Base-by-base conservation (phyloP, 2,329 filamentous ascomycete genomes). In the Torrubiella hemipterigena region DNA sequence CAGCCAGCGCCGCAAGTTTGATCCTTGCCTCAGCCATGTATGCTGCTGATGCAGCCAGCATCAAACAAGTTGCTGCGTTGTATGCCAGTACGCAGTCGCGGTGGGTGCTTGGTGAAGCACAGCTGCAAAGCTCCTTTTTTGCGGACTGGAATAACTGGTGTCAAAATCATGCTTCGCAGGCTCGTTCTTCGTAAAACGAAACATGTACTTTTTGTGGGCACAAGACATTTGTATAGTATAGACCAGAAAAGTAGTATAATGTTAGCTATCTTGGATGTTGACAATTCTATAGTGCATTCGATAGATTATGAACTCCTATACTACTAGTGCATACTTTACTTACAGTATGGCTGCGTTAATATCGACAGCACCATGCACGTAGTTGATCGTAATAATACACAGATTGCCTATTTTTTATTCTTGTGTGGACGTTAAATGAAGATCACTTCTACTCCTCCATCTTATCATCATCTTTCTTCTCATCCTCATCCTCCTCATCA, bases 91-190 rank as follows among this genome's bases (percentile, higher is more conserved):
- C 76, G 11, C 66, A 77, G 53, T 46, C 47, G 29, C 44, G 59
- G 28, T 79, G 76, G 64, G 61, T 77, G 37, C 54, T 67, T 41
- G 69, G 69, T 20, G 64, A 67, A 46, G 65, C 64, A 26, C 69
- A 67, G 52, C 62, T 82, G 28, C 75, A 78, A 53, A 64, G 68
- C 15, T 63, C 63, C 1, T 79, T 85, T 53, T 81, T 83, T 43
- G 63, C 64, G 3, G 78, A 84, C 38, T 85, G 78, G 77, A 65
- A 76, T 40, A 82, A 83, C 47, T 86, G 81, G 81, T 76, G 68
- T 47, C 63, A 68, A 49, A 67, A 62, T 34, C 56, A 63, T 44
- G 59, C 59, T 11, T 50, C 52, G 17, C 49, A 54, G 42, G 41
- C 44, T 26, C 37, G 42, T 19, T 38, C 42, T 39, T 47, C 30